phyloP scores from a whole-genome alignment of 2,329 filamentous ascomycete species.

The Fusarium newnesense region DNA sequence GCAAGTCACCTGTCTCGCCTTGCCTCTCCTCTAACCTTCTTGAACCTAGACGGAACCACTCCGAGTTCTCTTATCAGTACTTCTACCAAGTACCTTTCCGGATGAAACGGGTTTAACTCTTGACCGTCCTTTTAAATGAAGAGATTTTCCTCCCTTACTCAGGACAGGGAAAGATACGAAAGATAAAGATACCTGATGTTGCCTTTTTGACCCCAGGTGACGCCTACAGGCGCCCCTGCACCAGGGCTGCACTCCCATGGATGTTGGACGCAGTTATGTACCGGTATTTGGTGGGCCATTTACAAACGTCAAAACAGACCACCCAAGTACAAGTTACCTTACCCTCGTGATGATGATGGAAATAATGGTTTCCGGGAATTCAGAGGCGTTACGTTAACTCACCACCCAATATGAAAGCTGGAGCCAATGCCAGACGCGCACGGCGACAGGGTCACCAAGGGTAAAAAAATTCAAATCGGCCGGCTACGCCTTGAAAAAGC shows the following conservation, averaged over 20 bases:
- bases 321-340: conserved; percentile 35
- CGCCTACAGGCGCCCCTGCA: conserved; percentile 35
- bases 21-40: conserved; percentile 4
- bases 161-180: conserved; percentile 8
- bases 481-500: conserved; percentile 19
- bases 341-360: conserved; percentile 16
- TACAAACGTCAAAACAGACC: conserved; percentile 5
- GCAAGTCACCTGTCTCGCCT: conserved; percentile 31
- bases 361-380: conserved; percentile 19
- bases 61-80: conserved; percentile 44
- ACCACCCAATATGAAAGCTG: conserved; percentile 28
- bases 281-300: conserved; percentile 6
- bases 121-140: conserved; percentile 33
- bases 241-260: conserved; percentile 33
- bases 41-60: conserved; percentile 30
- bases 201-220: conserved; percentile 39
- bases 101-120: conserved; percentile 24
- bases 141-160: conserved; percentile 9
- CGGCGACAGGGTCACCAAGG: background rate
- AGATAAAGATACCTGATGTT: conserved; percentile 34
- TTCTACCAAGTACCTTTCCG: conserved; percentile 29
- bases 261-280: background rate
- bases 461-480: conserved; percentile 12
- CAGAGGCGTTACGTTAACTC: conserved; percentile 34
- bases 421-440: conserved; percentile 25